Evolutionary conservation across 805 yeast species (phyloP), one percentile per base, ranked within the genome.

Genomic region (Cyberlindnera japonica): DNA sequence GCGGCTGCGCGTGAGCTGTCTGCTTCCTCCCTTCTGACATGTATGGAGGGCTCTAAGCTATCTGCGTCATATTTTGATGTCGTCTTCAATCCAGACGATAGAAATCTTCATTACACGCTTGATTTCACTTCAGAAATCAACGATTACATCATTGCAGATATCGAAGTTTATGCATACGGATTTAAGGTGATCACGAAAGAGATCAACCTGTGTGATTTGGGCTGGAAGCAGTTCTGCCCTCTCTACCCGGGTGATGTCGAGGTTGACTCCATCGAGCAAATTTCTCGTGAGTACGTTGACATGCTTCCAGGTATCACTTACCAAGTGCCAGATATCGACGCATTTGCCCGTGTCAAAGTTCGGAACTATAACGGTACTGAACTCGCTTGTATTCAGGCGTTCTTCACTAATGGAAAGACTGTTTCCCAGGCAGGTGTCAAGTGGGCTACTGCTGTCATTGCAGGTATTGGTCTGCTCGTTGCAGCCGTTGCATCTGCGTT

Each of bases 351-450:
- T 45, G 95, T 90, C 19, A 68, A 79, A 45, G 87, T 95, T 32
- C 62, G 61, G 30, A 77, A 75, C 54, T 64, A 72, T 6, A 37
- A 54, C 14, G 95, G 89, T 13, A 62, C 64, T 2, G 72, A 81
- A 4, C 67, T 90, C 43, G 99, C 98, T 4, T 93, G 99, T 72
- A 93, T 93, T 13, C 87, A 84, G 58, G 97, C 97, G 0, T 71
- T 77, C 18, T 71, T 93, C 44, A 64, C 84, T 14, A 93, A 93
- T 62, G 96, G 93, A 41, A 89, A 85, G 56, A 90, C 98, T 1
- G 99, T 93, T 19, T 46, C 96, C 95, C 95, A 89, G 62, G 84
- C 95, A 14, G 80, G 83, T 51, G 96, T 91, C 5, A 78, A 93
- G 12, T 90, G 97, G 97, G 95, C 87, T 29, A 87, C 96, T 15